These are phyloP conservation scores for Xanthoceras sorbifolium DNA, from an alignment of 345 rosid genomes.

Conservation along the genomic window DNA sequence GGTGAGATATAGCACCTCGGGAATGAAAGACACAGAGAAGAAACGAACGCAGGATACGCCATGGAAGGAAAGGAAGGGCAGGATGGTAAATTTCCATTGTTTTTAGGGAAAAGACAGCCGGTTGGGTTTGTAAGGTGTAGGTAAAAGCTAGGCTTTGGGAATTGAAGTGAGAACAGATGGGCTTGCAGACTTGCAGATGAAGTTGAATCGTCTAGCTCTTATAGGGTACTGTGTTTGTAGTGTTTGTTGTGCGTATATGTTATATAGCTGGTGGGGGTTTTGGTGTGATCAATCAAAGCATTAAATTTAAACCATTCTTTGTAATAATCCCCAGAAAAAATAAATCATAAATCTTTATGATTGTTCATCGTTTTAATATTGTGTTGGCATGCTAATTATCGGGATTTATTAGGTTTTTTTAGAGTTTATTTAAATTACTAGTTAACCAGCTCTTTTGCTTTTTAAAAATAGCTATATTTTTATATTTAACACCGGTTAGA, in stretches of 20 bases:
- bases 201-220: conserved; percentile 27
- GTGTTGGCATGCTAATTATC: neutral
- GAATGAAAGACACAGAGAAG: conserved; percentile 44
- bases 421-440: too few species aligned
- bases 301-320: neutral
- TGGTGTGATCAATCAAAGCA: neutral
- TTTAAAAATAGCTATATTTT: too few species aligned
- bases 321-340: neutral
- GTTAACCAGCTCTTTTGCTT: too few species aligned
- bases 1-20: conserved; percentile 35
- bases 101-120: conserved; percentile 30
- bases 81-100: conserved; percentile 17
- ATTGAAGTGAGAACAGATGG: conserved; percentile 37
- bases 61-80: conserved; percentile 39
- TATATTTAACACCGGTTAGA: too few species aligned
- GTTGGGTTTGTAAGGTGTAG: conserved; percentile 49
- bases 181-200: conserved; percentile 14
- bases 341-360: neutral
- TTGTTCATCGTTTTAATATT: neutral
- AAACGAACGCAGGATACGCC: conserved; percentile 32
- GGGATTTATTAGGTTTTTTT: neutral
- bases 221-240: conserved; percentile 1
- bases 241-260: neutral
- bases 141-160: conserved; percentile 53
- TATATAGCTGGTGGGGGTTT: neutral